Conservation (phyloP, 345 rosid species). For the Acer negundo region DNA sequence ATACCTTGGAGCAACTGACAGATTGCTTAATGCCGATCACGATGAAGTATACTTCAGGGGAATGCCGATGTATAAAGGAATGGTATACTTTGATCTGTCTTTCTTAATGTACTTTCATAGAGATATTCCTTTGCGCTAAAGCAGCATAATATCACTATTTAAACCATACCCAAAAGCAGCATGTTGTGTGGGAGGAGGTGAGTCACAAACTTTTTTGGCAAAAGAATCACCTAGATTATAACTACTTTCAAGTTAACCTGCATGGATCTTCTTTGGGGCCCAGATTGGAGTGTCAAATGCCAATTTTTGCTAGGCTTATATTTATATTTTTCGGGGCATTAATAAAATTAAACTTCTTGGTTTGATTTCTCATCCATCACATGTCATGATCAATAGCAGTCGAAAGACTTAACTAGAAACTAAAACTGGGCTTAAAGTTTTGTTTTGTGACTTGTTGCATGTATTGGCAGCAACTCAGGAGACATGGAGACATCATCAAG, state of each 20-base stretch:
- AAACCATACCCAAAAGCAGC: background rate
- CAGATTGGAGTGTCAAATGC: background rate
- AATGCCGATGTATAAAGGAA: slow-evolving; percentile 75
- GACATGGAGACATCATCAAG: slow-evolving; percentile 84
- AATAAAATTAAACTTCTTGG: background rate
- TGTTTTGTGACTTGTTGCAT: slow-evolving; percentile 8
- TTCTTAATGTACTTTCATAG: background rate
- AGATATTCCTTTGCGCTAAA: background rate
- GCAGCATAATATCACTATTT: background rate
- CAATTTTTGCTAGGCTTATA: background rate
- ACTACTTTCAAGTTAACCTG: background rate
- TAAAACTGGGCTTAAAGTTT: no score
- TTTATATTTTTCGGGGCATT: background rate
- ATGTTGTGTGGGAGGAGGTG: background rate
- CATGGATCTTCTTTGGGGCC: background rate
- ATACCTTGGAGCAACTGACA: slow-evolving; percentile 71
- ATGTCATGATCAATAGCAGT: background rate
- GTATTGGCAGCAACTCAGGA: slow-evolving; percentile 64
- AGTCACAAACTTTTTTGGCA: background rate
- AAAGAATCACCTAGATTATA: no score
- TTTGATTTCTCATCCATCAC: background rate
- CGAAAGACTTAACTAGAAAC: background rate
- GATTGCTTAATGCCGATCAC: slow-evolving; percentile 82
- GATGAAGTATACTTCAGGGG: slow-evolving; percentile 76
- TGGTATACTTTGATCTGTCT: slow-evolving; percentile 40